Percentiles rank a stretch among this genome's conserved stretches.
Evolutionary conservation across 2,329 filamentous ascomycete species (phyloP).

Genomic region (Fusarium caatingaense): DNA sequence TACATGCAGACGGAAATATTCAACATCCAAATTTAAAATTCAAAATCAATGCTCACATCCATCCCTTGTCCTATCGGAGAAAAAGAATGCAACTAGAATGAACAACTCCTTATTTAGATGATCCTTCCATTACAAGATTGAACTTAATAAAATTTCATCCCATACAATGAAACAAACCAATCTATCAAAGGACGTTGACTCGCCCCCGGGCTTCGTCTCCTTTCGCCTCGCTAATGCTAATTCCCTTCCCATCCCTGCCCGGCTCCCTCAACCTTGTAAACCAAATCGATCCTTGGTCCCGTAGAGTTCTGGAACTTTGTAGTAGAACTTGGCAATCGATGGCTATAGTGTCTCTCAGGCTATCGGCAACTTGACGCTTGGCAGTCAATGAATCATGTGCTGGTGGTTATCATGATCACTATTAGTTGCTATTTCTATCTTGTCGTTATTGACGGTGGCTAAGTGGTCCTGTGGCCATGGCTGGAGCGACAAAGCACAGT

Average conservation of each 20-base stretch:
- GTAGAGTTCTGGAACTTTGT: constrained; percentile 8
- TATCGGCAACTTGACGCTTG: background rate
- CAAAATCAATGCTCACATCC: background rate
- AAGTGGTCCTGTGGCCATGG: background rate
- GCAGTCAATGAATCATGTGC: constrained; percentile 13
- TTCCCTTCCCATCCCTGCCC: constrained; percentile 4
- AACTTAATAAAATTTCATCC: constrained; percentile 1
- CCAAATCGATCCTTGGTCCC: constrained; percentile 11
- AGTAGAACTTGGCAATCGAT: constrained; percentile 13
- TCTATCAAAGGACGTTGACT: constrained; percentile 2
- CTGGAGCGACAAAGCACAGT: constrained; percentile 9
- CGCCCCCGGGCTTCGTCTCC: constrained; percentile 6
- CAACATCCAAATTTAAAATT: background rate
- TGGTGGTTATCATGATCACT: background rate
- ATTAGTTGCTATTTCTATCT: constrained; percentile 3
- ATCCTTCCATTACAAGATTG: no score
- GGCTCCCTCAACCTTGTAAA: constrained; percentile 1
- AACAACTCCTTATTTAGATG: background rate
- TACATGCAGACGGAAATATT: constrained; percentile 17
- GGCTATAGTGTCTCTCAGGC: background rate
- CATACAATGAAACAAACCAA: constrained; percentile 12
- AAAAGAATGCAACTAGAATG: constrained; percentile 1
- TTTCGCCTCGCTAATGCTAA: constrained; percentile 19
- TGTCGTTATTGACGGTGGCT: background rate
- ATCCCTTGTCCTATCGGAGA: constrained; percentile 19